Evolutionary conservation across 768 basidiomycete species (phyloP), one percentile per base, ranked within the genome.

Genomic region (Mycena sanguinolenta): DNA sequence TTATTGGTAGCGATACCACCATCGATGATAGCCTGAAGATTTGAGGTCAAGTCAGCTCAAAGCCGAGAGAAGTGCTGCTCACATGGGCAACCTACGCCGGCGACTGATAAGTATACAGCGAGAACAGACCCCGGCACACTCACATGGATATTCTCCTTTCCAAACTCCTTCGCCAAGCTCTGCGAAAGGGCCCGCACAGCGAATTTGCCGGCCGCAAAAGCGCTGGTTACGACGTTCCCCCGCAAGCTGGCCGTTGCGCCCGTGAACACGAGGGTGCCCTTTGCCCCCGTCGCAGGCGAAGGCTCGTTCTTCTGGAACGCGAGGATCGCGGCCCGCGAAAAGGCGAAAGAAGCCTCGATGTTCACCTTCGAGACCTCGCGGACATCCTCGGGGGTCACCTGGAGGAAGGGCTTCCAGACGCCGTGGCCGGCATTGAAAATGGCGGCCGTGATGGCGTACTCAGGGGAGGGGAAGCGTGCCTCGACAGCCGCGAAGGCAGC

Each of bases 161-260:
- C 89, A 75, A 92, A 93, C 75, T 94, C 92, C 78, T 93, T 93
- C 10, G 89, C 87, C 75, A 93, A 78, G 72, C 91, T 92, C 80
- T 94, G 92, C 0, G 88, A 87, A 54, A 94, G 81, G 0, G 89
- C 90, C 50, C 92, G 82, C 39, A 88, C 38, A 4, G 87, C 92
- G 60, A 86, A 88, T 76, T 93, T 93, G 0, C 87, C 87, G 3
- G 91, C 88, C 5, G 92, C 83, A 73, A 93, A 90, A 2, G 84
- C 86, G 59, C 90, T 90, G 0, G 91, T 92, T 0, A 79, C 80
- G 3, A 81, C 80, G 64, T 92, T 92, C 7, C 92, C 92, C 63
- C 92, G 81, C 23, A 87, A 64, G 62, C 88, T 84, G 8, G 92
- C 90, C 9, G 93, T 93, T 2, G 92, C 92, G 0, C 92, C 91